These are phyloP conservation scores for Paramarasmius palmivorus DNA, from an alignment of 1,284 basidiomycete species.

Conservation along the genomic window DNA sequence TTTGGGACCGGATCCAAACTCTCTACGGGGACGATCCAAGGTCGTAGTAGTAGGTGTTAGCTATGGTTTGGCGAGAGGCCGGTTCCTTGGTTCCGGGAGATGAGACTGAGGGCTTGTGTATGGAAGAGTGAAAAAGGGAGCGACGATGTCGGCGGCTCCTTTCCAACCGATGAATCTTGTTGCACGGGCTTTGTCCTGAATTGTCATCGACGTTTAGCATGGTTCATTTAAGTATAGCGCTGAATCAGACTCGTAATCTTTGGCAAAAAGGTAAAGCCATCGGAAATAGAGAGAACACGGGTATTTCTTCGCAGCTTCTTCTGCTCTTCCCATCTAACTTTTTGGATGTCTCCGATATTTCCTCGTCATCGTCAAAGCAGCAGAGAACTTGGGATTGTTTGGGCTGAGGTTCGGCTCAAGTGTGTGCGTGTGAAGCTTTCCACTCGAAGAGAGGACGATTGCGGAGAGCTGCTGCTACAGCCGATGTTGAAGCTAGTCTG, in stretches of 20 bases:
- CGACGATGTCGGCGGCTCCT: constrained; percentile 63
- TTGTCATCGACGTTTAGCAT: constrained; percentile 9
- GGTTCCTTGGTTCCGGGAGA: too few relatives aligned
- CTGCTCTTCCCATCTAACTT: constrained; percentile 44
- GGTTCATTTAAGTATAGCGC: constrained; percentile 4
- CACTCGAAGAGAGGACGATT: constrained; percentile 60
- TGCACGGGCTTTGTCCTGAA: constrained; percentile 32
- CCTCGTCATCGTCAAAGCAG: constrained; percentile 66
- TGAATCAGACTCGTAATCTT: constrained; percentile 45
- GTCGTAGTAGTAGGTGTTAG: too few relatives aligned
- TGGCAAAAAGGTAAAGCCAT: constrained; percentile 68
- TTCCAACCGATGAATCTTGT: constrained; percentile 42
- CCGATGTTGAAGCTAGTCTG: constrained; percentile 13
- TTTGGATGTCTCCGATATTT: constrained; percentile 38
- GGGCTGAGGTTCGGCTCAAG: constrained; percentile 34
- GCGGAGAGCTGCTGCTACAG: constrained; percentile 22
- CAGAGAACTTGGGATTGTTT: constrained; percentile 61
- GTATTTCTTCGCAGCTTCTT: constrained; percentile 52
- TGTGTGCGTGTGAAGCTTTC: constrained; percentile 58
- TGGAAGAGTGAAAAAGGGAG: constrained; percentile 62
- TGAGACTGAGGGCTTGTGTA: constrained; percentile 13
- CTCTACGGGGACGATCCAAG: too few relatives aligned
- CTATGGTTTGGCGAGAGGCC: too few relatives aligned
- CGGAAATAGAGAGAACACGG: constrained; percentile 62
- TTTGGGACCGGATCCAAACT: neutral